A percentile compares a stretch with the other conserved stretches of the same genome.
Evolutionary conservation across 495 filamentous ascomycete genomes (phyloP).

Genomic region (Lepidopterella palustris): DNA sequence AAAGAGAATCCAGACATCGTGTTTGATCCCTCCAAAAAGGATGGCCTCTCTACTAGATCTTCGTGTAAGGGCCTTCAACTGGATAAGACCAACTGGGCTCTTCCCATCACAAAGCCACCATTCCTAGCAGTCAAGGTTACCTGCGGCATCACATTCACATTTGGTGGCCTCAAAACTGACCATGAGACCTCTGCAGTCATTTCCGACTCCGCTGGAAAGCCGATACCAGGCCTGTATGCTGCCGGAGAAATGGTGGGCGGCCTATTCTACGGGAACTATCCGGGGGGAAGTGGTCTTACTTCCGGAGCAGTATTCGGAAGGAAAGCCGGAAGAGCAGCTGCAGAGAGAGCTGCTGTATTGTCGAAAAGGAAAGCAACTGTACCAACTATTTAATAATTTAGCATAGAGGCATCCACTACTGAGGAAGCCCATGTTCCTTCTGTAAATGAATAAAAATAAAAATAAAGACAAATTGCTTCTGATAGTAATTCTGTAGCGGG

Average conservation of each 20-base stretch:
- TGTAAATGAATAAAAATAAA: no score
- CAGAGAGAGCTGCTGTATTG: slow-evolving; percentile 4
- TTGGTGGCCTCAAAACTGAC: slow-evolving; percentile 52
- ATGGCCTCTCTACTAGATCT: slow-evolving; percentile 52
- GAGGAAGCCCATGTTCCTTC: no score
- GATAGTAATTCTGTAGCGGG: no score
- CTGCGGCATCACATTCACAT: slow-evolving; percentile 59
- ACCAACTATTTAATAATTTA: no score
- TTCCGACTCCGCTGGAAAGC: slow-evolving; percentile 36
- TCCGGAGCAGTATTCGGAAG: slow-evolving; percentile 53
- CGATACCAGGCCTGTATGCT: slow-evolving; percentile 49
- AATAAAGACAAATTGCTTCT: no score
- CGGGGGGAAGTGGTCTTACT: slow-evolving; percentile 57
- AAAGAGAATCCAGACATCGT: slow-evolving; percentile 36
- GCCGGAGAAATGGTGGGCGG: slow-evolving; percentile 59
- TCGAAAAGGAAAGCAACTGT: background rate
- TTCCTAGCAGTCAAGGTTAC: slow-evolving; percentile 55
- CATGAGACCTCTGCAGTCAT: slow-evolving; percentile 45
- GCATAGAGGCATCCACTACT: no score
- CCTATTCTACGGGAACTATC: slow-evolving; percentile 58
- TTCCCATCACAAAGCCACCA: slow-evolving; percentile 47
- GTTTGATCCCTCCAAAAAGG: slow-evolving; percentile 51
- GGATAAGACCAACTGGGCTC: slow-evolving; percentile 59
- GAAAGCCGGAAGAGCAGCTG: slow-evolving; percentile 43
- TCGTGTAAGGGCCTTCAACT: slow-evolving; percentile 33